Base-by-base conservation (phyloP, 192 early-diverging fungal genomes). In the Backusella tuberculispora region DNA sequence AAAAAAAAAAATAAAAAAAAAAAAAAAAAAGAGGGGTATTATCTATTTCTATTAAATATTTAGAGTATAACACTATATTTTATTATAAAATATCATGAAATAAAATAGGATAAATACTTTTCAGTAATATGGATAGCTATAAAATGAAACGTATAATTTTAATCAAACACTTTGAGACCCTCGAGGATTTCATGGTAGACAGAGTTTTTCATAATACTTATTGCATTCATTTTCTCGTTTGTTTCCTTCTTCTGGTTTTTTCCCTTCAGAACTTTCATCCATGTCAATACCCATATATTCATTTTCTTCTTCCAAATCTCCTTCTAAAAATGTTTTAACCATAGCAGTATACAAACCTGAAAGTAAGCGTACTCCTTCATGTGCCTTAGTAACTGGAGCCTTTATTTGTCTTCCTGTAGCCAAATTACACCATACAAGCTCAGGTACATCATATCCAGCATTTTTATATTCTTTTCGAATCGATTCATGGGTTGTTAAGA, bases 341-440 rank as follows among this genome's bases (percentile, higher is more conserved):
- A 86, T 69, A 60, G 69, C 76, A 4, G 75, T 72, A 13, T 80
- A 86, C 53, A 78, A 87, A 0, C 86, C 86, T 74, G 76, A 77
- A 5, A 87, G 74, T 53, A 86, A 73, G 14, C 85, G 76, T 13
- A 82, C 69, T 0, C 80, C 80, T 17, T 73, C 41, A 19, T 77
- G 68, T n/a, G 64, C 69, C 14, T 71, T 46, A 5, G 67, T 71
- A 1, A 48, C 76, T 9, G 85, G 80, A 10, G 79, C 77, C 42
- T 74, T 83, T 12, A 81, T 80, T n/a, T n/a, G n/a, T n/a, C n/a
- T n/a, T n/a, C n/a, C n/a, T n/a, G 13, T n/a, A 9, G 9, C 12
- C 10, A 87, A 50, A 50, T 87, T 85, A 85, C 86, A 87, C 67
- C 84, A 87, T 1, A 87, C 83, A 43, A 87, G 73, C 42, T 87